Evolutionary conservation across 768 basidiomycete species (phyloP), one percentile per base, ranked within the genome.

Genomic region (Amanita molliuscula): DNA sequence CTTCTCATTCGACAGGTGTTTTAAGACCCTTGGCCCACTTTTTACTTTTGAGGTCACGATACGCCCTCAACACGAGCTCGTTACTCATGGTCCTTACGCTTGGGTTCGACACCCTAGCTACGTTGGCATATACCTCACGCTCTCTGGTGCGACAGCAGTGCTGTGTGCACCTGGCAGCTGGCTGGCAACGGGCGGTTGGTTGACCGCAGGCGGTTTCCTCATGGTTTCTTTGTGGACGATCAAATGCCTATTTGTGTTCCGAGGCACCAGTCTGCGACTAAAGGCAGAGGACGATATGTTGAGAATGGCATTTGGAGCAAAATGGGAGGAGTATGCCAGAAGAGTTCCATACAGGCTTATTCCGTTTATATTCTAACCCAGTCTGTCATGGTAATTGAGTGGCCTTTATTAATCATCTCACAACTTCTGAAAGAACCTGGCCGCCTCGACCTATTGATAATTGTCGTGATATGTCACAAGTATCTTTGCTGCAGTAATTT

Each of bases 41-140:
- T 74, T 72, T 58, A 74, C 71, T 0, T 73, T 73, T 50, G 69
- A 73, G 43, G 66, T 73, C 31, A 65, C 67, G 33, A 67, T 72
- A 35, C 67, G 63, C 7, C 63, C 62, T 0, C 60, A 67, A 48
- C 72, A 74, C 54, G 59, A 63, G 48, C 66, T 74, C 37, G 59
- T 74, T 48, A 72, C 67, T 1, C 55, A 61, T n/a, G 71, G 71
- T 0, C 72, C 71, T 1, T 74, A 74, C 44, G 59, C 68, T n/a
- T 65, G 66, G 62, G 67, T 71, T 7, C 66, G 72, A 36, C 72
- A 74, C 54, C 72, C 71, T 35, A 65, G 68, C 55, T 74, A 74
- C 53, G 64, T 67, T 7, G 70, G 67, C n/a, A 62, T 68, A 23
- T 67, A 64, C 48, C 59, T 68, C 42, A 68, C 66, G 5, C 59